Percentiles rank a stretch among this genome's conserved stretches.
These are phyloP conservation scores for Coffea canephora DNA, from an alignment of 257 asterid genomes.

Conservation along the genomic window DNA sequence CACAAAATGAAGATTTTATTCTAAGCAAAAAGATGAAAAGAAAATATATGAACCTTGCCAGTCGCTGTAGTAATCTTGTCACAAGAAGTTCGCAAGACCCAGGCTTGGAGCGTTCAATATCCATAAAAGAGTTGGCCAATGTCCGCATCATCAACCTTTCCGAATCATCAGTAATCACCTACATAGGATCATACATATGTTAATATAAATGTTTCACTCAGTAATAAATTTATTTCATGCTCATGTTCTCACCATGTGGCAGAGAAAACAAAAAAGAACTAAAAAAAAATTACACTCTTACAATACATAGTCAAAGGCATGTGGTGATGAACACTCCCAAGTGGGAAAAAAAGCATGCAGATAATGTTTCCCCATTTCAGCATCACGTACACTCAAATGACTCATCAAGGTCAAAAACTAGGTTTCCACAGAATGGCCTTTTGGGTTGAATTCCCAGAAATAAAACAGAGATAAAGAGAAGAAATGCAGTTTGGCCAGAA, in stretches of 20 bases:
- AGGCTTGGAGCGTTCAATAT: slow-evolving; percentile 74
- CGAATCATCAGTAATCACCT: slow-evolving; percentile 65
- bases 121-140: slow-evolving; percentile 62
- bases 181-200: slow-evolving; percentile 14
- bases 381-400: neutral
- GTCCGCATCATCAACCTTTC: slow-evolving; percentile 53
- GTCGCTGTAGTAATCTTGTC: slow-evolving; percentile 77
- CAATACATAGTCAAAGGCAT: neutral
- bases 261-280: neutral
- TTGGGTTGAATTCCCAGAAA: neutral
- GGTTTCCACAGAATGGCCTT: neutral
- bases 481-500: neutral
- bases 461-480: neutral
- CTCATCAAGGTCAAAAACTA: neutral
- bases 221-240: neutral
- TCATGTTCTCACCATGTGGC: neutral
- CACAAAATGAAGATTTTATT: neutral
- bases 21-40: slow-evolving; percentile 9
- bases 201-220: neutral
- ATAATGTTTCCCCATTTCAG: neutral
- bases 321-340: neutral
- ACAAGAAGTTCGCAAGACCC: slow-evolving; percentile 78
- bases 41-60: slow-evolving; percentile 58
- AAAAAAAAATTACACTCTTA: neutral
- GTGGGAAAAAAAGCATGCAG: too few species aligned